Conservation (phyloP, 2,329 filamentous ascomycete genomes). For the Arthrobotrys iridis region DNA sequence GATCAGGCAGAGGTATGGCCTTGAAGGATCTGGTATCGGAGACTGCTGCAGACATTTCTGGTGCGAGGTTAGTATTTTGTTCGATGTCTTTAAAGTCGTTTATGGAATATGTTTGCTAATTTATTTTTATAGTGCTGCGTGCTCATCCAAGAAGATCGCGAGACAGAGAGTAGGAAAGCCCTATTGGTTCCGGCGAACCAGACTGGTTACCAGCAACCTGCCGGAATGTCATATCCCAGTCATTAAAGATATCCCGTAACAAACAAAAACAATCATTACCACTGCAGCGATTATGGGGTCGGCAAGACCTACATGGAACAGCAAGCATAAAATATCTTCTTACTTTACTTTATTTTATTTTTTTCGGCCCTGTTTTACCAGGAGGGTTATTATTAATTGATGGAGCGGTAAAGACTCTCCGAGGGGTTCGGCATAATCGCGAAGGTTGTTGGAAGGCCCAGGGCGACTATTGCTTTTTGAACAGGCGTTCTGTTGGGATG, state of each 20-base stretch:
- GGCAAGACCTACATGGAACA: background rate
- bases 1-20: slow-evolving; percentile 67
- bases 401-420: background rate
- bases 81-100: background rate
- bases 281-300: background rate
- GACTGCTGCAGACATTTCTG: slow-evolving; percentile 69
- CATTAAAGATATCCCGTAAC: slow-evolving; percentile 9
- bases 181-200: slow-evolving; percentile 38
- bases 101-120: slow-evolving; percentile 21
- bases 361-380: slow-evolving; percentile 2
- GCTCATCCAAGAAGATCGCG: slow-evolving; percentile 67
- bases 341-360: background rate
- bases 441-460: too few relatives aligned
- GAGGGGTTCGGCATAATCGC: too few relatives aligned
- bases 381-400: background rate
- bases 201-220: slow-evolving; percentile 35
- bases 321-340: background rate
- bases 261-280: background rate
- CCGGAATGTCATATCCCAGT: slow-evolving; percentile 26
- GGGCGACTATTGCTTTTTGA: too few relatives aligned
- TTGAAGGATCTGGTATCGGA: slow-evolving; percentile 64
- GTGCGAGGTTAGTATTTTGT: slow-evolving; percentile 61
- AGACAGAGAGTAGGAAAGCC: slow-evolving; percentile 40
- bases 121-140: slow-evolving; percentile 64
- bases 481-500: background rate